Evolutionary conservation across 129 eudicot species (phyloP).

Genomic region (Ambrosia artemisiifolia): DNA sequence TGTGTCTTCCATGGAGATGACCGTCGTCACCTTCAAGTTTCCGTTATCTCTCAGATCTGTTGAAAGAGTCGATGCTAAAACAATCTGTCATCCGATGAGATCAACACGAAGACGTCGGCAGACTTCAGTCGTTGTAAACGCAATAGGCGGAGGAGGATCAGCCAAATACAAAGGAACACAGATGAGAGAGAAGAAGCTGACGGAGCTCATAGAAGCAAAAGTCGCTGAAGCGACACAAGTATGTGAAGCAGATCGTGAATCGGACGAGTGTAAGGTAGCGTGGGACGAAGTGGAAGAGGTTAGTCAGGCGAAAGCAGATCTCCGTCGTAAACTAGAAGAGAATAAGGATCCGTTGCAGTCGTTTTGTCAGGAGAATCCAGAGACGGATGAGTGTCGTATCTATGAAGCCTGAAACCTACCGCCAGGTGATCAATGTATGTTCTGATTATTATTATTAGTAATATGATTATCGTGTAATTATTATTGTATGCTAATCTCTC

Average conservation of each 20-base stretch:
- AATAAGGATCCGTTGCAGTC: constrained; percentile 41
- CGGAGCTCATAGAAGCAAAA: constrained; percentile 43
- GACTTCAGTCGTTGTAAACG: neutral
- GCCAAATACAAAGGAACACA: constrained; percentile 48
- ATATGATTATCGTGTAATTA: too few relatives aligned
- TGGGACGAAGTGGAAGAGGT: constrained; percentile 56
- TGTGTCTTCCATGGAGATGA: constrained; percentile 8
- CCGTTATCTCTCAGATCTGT: constrained; percentile 14
- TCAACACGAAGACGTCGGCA: constrained; percentile 3
- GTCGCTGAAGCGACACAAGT: constrained; percentile 41
- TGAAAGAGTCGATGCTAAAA: neutral
- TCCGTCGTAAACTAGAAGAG: constrained; percentile 31
- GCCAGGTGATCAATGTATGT: neutral
- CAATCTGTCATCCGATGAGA: constrained; percentile 19
- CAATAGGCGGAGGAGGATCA: constrained; percentile 19
- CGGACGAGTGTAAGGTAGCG: constrained; percentile 56
- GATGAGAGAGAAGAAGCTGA: constrained; percentile 50
- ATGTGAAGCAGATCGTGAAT: constrained; percentile 36
- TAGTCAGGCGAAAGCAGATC: constrained; percentile 49
- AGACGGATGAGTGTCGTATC: constrained; percentile 43
- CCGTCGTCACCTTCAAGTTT: neutral
- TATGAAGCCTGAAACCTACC: constrained; percentile 31
- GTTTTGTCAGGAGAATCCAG: constrained; percentile 46
- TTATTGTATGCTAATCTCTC: too few relatives aligned
- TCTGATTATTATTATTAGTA: too few relatives aligned